Evolutionary conservation across 257 asterid genomes (phyloP).

Genomic region (Solanum dulcamara): DNA sequence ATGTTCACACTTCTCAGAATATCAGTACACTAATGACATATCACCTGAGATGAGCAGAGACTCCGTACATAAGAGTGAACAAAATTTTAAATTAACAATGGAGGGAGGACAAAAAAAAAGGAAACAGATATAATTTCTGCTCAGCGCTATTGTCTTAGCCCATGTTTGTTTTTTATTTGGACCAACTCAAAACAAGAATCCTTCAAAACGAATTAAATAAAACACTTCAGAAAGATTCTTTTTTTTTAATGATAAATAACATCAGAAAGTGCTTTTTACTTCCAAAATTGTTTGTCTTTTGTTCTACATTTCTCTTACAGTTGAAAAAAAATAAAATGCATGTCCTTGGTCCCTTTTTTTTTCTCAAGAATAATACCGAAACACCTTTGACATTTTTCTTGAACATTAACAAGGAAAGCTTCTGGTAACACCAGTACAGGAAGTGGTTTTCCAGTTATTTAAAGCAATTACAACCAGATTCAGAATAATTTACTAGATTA

Average conservation of each 20-base stretch:
- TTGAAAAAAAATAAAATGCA: not conserved
- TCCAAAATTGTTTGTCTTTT: not conserved
- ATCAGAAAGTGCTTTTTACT: not conserved
- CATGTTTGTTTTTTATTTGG: not conserved
- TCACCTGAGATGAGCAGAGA: not conserved
- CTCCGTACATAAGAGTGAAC: not conserved
- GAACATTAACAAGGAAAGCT: not conserved
- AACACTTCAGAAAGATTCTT: not conserved
- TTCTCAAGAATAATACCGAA: not conserved
- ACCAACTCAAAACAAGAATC: not conserved
- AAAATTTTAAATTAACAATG: not conserved
- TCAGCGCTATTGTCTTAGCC: not conserved
- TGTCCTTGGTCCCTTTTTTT: not conserved
- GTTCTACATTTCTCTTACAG: not conserved
- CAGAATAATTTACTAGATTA: not conserved
- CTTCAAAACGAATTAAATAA: not conserved
- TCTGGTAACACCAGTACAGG: not conserved
- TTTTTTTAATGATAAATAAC: not conserved
- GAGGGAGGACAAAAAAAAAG: not conserved
- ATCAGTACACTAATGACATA: not conserved
- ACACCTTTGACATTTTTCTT: not conserved
- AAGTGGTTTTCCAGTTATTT: not conserved
- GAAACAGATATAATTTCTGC: not conserved
- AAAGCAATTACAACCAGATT: not conserved
- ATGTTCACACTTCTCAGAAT: conserved; percentile 1